Evolutionary conservation across 306 rosid genomes (phyloP).

Genomic region (Prunus armeniaca): DNA sequence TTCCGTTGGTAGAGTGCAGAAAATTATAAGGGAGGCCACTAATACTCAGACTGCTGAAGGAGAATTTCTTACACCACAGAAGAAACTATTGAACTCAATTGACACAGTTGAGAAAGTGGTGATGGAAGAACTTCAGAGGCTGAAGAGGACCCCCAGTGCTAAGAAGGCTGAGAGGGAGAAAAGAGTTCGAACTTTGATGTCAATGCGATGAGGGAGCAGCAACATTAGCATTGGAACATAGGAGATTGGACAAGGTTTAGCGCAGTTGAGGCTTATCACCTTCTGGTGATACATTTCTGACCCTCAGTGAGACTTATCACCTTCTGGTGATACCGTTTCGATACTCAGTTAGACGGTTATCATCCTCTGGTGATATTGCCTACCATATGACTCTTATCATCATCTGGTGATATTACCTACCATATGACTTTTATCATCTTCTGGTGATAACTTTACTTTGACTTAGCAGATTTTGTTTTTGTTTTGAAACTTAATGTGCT

Average conservation of each 20-base stretch:
- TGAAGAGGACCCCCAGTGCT: conserved; percentile 63
- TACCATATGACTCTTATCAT: background rate
- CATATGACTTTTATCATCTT: background rate
- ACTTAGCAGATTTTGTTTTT: background rate
- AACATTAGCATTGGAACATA: background rate
- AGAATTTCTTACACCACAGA: conserved; percentile 63
- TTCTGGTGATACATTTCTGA: conserved; percentile 7
- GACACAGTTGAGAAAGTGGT: conserved; percentile 66
- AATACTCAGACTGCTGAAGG: conserved; percentile 31
- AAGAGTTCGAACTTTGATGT: conserved; percentile 65
- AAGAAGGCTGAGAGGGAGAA: conserved; percentile 75
- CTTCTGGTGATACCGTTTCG: conserved; percentile 4
- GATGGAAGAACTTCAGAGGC: conserved; percentile 59
- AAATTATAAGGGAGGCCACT: conserved; percentile 43
- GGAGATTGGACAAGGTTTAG: background rate
- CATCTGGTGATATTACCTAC: background rate
- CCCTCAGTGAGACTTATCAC: background rate
- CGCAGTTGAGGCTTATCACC: background rate
- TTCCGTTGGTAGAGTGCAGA: conserved; percentile 35
- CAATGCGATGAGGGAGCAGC: conserved; percentile 48
- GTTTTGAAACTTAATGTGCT: conserved; percentile 6
- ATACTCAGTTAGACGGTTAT: background rate
- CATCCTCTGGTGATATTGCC: conserved; percentile 9
- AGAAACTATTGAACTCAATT: conserved; percentile 66
- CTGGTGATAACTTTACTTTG: background rate